Percentiles rank a stretch among this genome's conserved stretches.
phyloP scores from a whole-genome alignment of 2,329 filamentous ascomycete genomes.

The Stagonosporopsis rhizophila region DNA sequence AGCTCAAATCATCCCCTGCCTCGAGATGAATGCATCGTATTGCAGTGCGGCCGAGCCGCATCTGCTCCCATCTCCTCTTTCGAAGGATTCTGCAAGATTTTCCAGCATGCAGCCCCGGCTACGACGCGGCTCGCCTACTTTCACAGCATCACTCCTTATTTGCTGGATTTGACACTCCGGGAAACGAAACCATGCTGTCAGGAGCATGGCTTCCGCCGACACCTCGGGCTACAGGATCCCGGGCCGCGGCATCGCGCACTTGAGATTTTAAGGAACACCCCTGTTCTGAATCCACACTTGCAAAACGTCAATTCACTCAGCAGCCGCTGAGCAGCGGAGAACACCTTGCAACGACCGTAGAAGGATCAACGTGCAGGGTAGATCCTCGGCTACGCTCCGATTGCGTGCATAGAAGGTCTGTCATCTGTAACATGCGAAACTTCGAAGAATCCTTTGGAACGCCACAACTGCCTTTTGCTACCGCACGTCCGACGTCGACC shows the following conservation, averaged over 20 bases:
- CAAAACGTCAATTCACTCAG: slow-evolving; percentile 3
- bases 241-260: slow-evolving; percentile 5
- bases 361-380: slow-evolving; percentile 5
- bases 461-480: background rate
- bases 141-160: background rate
- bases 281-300: slow-evolving; percentile 9
- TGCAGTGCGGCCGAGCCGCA: background rate
- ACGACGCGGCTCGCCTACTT: slow-evolving; percentile 1
- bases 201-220: slow-evolving; percentile 5
- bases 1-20: background rate
- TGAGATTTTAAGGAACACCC: background rate
- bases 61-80: background rate
- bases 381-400: background rate
- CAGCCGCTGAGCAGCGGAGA: slow-evolving; percentile 5
- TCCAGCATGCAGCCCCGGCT: background rate
- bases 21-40: background rate
- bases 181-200: slow-evolving; percentile 8
- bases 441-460: background rate
- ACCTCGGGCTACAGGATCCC: background rate
- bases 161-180: background rate
- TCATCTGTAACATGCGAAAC: slow-evolving; percentile 14
- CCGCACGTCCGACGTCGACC: slow-evolving; percentile 3
- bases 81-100: slow-evolving; percentile 11
- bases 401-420: background rate
- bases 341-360: background rate